Percentiles rank a stretch among this genome's conserved stretches.
Evolutionary conservation across 805 yeast genomes (phyloP).

Genomic region (Torulaspora delbrueckii): DNA sequence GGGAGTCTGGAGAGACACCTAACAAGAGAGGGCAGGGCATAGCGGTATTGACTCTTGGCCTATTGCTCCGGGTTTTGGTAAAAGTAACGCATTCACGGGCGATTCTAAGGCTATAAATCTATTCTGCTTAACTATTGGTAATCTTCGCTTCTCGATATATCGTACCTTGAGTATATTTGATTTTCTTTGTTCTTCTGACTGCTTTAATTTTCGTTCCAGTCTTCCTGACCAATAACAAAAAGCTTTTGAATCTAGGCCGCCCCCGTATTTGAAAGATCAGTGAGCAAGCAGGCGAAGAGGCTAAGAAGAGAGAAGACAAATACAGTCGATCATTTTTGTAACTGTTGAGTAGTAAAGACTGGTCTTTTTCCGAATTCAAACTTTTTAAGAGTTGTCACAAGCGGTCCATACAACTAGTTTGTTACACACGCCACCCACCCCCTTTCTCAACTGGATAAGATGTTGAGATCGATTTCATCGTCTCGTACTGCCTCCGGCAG

Average conservation of each 20-base stretch:
- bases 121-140: neutral
- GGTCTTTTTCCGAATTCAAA: too few species aligned
- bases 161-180: neutral
- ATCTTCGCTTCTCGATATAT: neutral
- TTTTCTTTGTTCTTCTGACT: neutral
- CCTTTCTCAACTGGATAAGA: neutral
- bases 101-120: neutral
- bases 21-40: neutral
- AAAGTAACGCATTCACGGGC: slow-evolving; percentile 2
- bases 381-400: neutral
- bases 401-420: neutral
- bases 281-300: neutral
- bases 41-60: neutral
- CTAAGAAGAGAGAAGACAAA: neutral
- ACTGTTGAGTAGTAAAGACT: neutral
- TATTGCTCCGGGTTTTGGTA: neutral
- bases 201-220: neutral
- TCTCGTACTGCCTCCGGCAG: slow-evolving; percentile 11
- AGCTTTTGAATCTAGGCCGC: neutral
- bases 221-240: neutral
- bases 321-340: neutral
- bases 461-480: slow-evolving; percentile 16
- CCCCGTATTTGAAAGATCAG: neutral
- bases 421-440: neutral
- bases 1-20: neutral